Evolutionary conservation across 2,329 filamentous ascomycete genomes (phyloP).

Genomic region (Trichophyton simii): DNA sequence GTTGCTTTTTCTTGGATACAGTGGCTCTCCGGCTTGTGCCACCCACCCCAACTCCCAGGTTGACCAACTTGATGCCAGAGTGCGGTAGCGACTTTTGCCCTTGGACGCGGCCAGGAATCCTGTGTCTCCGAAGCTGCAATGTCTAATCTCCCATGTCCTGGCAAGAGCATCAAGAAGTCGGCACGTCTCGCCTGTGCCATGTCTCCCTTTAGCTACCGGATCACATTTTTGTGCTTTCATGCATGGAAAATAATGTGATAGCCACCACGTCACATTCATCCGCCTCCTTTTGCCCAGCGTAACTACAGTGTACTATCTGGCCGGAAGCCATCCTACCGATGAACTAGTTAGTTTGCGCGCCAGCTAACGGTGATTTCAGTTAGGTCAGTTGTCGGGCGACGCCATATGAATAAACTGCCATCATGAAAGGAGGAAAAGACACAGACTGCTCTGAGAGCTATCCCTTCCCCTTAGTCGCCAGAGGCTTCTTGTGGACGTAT

Average conservation of each 20-base stretch:
- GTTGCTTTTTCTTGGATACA: background rate
- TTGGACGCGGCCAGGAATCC: background rate
- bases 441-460: background rate
- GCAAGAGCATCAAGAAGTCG: background rate
- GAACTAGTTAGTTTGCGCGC: background rate
- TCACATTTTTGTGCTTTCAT: background rate
- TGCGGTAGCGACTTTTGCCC: background rate
- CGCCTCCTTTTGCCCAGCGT: no score
- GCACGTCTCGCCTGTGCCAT: background rate
- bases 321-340: background rate
- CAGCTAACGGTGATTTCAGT: background rate
- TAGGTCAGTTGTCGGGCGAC: background rate
- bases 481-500: no score
- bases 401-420: background rate
- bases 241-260: conserved; percentile 1
- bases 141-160: background rate
- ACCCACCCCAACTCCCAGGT: background rate
- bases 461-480: no score
- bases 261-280: background rate
- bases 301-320: background rate
- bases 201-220: background rate
- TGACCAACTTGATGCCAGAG: background rate
- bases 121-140: background rate
- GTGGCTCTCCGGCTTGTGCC: background rate
- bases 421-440: background rate